These are phyloP conservation scores for Hordeum marinum DNA, from an alignment of 176 grass and related monocot genomes.

Conservation along the genomic window DNA sequence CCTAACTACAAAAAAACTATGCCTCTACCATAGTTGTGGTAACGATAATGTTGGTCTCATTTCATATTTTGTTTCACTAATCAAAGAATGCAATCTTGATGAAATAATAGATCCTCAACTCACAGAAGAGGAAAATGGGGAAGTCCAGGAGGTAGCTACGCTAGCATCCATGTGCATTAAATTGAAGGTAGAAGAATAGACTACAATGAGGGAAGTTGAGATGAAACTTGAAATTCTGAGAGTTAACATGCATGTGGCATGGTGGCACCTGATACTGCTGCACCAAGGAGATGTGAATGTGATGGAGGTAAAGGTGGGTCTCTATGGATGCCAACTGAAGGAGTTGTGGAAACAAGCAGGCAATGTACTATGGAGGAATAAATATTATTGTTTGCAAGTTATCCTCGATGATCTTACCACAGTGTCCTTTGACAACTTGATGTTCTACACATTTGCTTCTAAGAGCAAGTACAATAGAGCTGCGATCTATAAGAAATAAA, in stretches of 20 bases:
- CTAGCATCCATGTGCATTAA: slow-evolving; percentile 24
- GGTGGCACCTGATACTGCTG: background rate
- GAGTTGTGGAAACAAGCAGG: background rate
- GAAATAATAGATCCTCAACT: slow-evolving; percentile 8
- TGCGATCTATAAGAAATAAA: too few species aligned
- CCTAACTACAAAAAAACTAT: slow-evolving; percentile 28
- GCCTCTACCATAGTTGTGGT: background rate
- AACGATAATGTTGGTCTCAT: background rate
- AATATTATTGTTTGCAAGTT: background rate
- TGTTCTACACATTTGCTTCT: background rate
- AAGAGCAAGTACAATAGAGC: too few species aligned
- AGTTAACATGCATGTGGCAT: background rate
- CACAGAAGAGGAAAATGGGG: background rate
- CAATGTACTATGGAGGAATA: background rate
- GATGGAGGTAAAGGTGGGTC: background rate
- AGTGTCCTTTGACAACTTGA: background rate
- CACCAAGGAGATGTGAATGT: background rate
- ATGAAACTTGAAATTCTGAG: background rate
- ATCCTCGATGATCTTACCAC: background rate
- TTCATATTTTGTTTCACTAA: slow-evolving; percentile 4
- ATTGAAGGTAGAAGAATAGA: slow-evolving; percentile 23
- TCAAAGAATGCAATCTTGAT: background rate
- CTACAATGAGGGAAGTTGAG: background rate
- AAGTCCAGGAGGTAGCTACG: slow-evolving; percentile 7
- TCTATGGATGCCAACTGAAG: background rate